Base-by-base conservation (phyloP, 2,329 filamentous ascomycete genomes). In the Ophiosphaerella korrae region DNA sequence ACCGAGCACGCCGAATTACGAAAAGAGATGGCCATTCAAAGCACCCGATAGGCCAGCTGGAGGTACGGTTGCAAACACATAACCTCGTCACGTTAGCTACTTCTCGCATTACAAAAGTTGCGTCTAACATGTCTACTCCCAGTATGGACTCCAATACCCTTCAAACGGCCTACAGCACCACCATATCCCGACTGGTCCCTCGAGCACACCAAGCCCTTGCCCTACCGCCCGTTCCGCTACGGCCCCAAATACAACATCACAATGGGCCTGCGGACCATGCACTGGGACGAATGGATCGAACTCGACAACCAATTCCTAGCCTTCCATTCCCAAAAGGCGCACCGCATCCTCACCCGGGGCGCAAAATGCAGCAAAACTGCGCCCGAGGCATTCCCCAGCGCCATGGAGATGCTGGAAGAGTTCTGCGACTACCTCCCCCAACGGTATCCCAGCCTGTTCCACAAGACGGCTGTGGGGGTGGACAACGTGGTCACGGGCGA, bases 221-320 rank as follows among this genome's bases (percentile, higher is more conserved):
- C 88, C 0, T 93, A 93, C 73, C 83, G 89, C 5, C 88, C 89
- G 0, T 93, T 93, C 71, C 84, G 87, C 61, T 84, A 90, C 68
- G 89, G 89, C 0, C 88, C 88, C 7, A 88, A 86, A 54, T 91
- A 92, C 71, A 82, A 88, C 64, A 81, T 90, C 50, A 92, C 86
- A 1, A 89, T 92, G 86, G 89, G 89, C 0, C 78, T 93, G 2
- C 82, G 89, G n/a, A 82, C 79, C 7, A 82, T 90, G 75, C 78
- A 84, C 29, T 86, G 84, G 73, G 82, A 88, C 45, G 86, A 91
- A 49, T 92, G 89, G 89, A 91, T 93, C 64, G 89, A 95, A 73
- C 82, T 95, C 23, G 91, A 95, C 74, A 92, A 88, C 66, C 82
- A 92, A 40, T 95, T 84, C 69, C 80, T 85, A 1, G 83, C 82